Conservation (phyloP, 2,329 filamentous ascomycete genomes). For the Balansia obtecta region DNA sequence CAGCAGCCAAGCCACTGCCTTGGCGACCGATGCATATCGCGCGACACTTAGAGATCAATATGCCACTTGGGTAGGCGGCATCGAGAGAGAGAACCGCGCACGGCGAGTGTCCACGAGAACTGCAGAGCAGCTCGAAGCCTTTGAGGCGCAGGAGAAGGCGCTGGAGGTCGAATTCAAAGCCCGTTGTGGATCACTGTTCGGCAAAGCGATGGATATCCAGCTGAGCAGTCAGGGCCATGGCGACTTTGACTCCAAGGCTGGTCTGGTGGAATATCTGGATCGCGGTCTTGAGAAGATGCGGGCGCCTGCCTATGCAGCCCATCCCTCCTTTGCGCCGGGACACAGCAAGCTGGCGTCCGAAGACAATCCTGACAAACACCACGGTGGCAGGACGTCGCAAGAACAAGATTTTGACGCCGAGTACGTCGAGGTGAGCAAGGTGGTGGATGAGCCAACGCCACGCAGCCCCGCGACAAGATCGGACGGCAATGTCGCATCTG, state of each 20-base stretch:
- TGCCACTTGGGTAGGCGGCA: slow-evolving; percentile 29
- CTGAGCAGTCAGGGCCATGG: slow-evolving; percentile 15
- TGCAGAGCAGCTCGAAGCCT: slow-evolving; percentile 26
- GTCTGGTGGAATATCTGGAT: slow-evolving; percentile 36
- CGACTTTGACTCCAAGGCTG: slow-evolving; percentile 31
- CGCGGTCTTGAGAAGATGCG: slow-evolving; percentile 33
- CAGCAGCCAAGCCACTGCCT: slow-evolving; percentile 15
- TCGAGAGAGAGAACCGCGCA: slow-evolving; percentile 30
- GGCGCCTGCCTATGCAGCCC: slow-evolving; percentile 11
- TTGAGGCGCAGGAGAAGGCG: slow-evolving; percentile 32
- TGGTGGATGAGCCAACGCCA: slow-evolving; percentile 12
- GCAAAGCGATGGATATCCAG: slow-evolving; percentile 28
- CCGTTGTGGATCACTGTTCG: slow-evolving; percentile 32
- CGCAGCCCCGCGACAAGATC: not conserved
- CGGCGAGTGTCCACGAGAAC: slow-evolving; percentile 24
- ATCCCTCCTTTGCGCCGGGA: slow-evolving; percentile 13
- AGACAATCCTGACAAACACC: slow-evolving; percentile 13
- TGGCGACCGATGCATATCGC: slow-evolving; percentile 11
- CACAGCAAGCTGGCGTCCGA: slow-evolving; percentile 18
- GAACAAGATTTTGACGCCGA: slow-evolving; percentile 19
- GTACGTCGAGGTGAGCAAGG: slow-evolving; percentile 21
- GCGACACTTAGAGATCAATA: slow-evolving; percentile 26
- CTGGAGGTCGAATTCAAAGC: slow-evolving; percentile 37
- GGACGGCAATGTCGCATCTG: slow-evolving; percentile 8
- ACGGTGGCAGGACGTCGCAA: slow-evolving; percentile 12